phyloP scores from a whole-genome alignment of 139 green algal genomes.

The Penium margaritaceum region DNA sequence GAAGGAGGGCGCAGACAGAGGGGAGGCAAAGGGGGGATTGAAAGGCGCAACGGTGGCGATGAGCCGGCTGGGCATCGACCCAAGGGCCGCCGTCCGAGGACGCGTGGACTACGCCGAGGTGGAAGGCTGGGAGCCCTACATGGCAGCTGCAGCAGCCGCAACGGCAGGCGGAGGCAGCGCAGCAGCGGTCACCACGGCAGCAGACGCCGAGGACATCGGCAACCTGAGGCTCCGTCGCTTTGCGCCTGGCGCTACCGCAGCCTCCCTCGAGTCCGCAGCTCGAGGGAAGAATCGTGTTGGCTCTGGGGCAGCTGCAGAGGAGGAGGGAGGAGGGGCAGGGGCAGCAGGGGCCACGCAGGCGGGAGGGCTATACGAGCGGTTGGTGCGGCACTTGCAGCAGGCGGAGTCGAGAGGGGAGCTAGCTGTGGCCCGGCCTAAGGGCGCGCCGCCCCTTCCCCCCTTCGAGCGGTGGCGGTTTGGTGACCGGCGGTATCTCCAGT shows the following conservation, averaged over 20 bases:
- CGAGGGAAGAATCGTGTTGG: no score
- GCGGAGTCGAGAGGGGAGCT: neutral
- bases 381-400: constrained; percentile 4
- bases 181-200: no score
- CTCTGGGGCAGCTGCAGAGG: no score
- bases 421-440: neutral
- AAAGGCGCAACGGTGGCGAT: no score
- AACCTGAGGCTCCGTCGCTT: neutral
- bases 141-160: neutral
- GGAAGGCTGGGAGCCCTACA: constrained; percentile 8
- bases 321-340: neutral
- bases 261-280: no score
- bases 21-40: no score
- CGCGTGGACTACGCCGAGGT: neutral
- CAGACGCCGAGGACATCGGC: neutral
- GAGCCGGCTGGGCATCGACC: neutral
- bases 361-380: neutral
- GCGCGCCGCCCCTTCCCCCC: neutral
- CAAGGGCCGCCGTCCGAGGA: neutral
- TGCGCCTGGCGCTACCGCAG: neutral
- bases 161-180: neutral
- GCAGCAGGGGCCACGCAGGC: neutral
- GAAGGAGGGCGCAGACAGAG: no score
- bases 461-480: constrained; percentile 6
- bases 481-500: neutral